Evolutionary conservation across 139 green algal species (phyloP).

Genomic region (Closterium sp.): DNA sequence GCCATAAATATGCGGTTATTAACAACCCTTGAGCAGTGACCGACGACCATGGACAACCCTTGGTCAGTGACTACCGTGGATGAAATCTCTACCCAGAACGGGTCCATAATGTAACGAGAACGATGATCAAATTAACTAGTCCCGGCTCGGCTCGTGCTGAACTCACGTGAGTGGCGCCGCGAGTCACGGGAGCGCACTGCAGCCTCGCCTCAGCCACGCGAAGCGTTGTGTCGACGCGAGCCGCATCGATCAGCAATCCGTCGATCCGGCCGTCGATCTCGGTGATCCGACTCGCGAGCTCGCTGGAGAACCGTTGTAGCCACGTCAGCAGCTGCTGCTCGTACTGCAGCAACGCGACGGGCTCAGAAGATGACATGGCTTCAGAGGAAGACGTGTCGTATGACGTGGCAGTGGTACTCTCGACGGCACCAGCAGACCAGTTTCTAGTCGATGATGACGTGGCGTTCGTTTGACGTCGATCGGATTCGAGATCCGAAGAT

Average conservation of each 20-base stretch:
- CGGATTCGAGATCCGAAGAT: not conserved
- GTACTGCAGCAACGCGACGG: not conserved
- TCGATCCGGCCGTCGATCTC: not conserved
- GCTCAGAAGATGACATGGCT: not conserved
- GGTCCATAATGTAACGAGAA: too few relatives aligned
- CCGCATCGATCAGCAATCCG: not conserved
- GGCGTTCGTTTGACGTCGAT: not conserved
- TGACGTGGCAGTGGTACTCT: not conserved
- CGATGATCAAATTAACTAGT: too few relatives aligned
- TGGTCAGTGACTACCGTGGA: too few relatives aligned
- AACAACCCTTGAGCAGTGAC: too few relatives aligned
- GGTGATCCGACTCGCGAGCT: not conserved
- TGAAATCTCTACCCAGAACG: too few relatives aligned
- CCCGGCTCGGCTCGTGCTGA: not conserved
- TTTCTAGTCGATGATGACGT: not conserved
- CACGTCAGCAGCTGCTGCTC: not conserved
- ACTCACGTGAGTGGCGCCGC: not conserved
- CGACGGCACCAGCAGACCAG: not conserved
- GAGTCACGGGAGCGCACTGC: not conserved
- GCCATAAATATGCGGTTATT: too few relatives aligned
- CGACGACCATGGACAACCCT: too few relatives aligned
- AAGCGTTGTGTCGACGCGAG: not conserved
- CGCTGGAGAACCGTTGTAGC: not conserved
- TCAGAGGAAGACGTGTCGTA: not conserved
- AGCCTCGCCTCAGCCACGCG: not conserved